phyloP scores from a whole-genome alignment of 179 eudicot species.

The Silene vulgaris region DNA sequence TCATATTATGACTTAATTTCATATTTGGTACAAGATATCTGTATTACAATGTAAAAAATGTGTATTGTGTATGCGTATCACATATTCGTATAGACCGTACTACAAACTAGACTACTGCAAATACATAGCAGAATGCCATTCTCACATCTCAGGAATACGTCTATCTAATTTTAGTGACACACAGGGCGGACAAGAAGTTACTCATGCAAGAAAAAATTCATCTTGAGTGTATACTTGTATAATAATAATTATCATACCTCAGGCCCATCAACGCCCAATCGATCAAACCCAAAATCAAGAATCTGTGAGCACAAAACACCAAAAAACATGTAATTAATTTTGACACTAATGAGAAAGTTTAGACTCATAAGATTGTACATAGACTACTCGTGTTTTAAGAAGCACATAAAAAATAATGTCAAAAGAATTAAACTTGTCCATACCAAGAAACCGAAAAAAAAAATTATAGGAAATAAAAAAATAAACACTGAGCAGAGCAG shows the following conservation, averaged over 20 bases:
- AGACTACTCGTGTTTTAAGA: neutral
- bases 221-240: neutral
- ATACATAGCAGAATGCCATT: neutral
- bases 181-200: neutral
- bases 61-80: too few relatives aligned
- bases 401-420: neutral
- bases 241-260: slow-evolving; percentile 48
- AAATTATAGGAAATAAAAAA: neutral
- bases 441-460: neutral
- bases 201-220: neutral
- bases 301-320: slow-evolving; percentile 43
- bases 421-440: neutral
- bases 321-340: neutral
- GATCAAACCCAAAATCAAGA: slow-evolving; percentile 94
- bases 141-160: neutral
- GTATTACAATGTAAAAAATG: too few relatives aligned
- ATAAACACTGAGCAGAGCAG: neutral
- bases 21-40: too few relatives aligned
- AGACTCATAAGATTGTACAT: neutral
- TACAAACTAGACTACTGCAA: too few relatives aligned
- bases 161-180: neutral
- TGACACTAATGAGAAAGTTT: neutral
- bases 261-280: slow-evolving; percentile 75
- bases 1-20: too few relatives aligned
- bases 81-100: too few relatives aligned